These are phyloP conservation scores for Arthrobotrys pseudoclavata DNA, from an alignment of 2,329 filamentous ascomycete genomes.

Conservation along the genomic window DNA sequence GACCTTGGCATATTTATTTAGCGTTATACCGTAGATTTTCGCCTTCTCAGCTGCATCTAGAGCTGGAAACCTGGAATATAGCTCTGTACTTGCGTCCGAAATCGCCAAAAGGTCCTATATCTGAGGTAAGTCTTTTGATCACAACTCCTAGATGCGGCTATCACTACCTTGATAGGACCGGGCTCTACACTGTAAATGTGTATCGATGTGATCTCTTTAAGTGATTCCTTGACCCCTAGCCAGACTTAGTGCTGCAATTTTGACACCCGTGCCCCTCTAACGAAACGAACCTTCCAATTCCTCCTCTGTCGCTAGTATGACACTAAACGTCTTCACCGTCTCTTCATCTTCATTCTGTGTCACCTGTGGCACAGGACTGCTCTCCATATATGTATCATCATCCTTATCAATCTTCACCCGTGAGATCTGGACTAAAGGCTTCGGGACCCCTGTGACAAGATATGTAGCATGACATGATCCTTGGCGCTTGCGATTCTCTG, in stretches of 20 bases:
- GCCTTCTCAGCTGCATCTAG: constrained; percentile 74
- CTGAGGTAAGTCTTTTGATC: constrained; percentile 61
- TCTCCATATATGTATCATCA: constrained; percentile 72
- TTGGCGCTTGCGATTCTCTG: constrained; percentile 80
- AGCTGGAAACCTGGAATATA: constrained; percentile 71
- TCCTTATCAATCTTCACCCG: constrained; percentile 71
- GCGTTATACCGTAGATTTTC: constrained; percentile 79
- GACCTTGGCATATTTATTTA: constrained; percentile 77
- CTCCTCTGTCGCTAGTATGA: constrained; percentile 80
- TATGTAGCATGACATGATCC: constrained; percentile 92
- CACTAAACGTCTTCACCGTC: constrained; percentile 71
- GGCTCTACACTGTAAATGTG: constrained; percentile 89
- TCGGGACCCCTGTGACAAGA: constrained; percentile 77
- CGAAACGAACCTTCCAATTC: constrained; percentile 74
- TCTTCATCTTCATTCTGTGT: constrained; percentile 69
- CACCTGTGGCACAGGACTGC: constrained; percentile 74
- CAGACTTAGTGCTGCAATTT: constrained; percentile 33
- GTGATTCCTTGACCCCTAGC: constrained; percentile 76
- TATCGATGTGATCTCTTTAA: constrained; percentile 80
- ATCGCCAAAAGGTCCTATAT: constrained; percentile 73
- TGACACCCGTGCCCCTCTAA: background rate
- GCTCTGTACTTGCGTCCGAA: constrained; percentile 77
- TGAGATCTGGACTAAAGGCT: constrained; percentile 26
- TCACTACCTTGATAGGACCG: constrained; percentile 74
- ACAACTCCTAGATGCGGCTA: background rate